Evolutionary conservation across 208 protist species (phyloP).

Genomic region (Trypanosoma mega): DNA sequence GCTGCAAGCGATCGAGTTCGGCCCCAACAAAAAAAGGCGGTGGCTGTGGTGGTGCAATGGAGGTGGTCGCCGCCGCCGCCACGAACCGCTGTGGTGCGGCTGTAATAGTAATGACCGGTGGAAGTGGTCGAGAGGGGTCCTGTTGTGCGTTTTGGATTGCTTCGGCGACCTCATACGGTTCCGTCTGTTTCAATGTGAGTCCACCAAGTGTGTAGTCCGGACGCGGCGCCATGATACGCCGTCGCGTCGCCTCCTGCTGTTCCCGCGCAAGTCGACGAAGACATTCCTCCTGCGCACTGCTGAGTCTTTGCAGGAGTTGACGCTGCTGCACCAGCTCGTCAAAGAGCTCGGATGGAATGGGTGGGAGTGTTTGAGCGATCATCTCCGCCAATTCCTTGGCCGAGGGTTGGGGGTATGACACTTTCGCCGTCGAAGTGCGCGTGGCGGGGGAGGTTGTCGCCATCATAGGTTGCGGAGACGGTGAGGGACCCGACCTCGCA

Average conservation of each 20-base stretch:
- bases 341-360: conserved; percentile 42
- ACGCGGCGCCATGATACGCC: conserved; percentile 32
- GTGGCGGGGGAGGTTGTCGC: too few species aligned
- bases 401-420: too few species aligned
- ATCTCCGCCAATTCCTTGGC: conserved; percentile 4
- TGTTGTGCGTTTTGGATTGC: conserved; percentile 6
- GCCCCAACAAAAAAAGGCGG: conserved; percentile 35
- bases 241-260: conserved; percentile 31
- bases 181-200: conserved; percentile 7
- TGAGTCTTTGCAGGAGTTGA: conserved; percentile 48
- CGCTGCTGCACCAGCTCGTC: conserved; percentile 54
- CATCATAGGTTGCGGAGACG: too few species aligned
- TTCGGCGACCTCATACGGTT: conserved; percentile 22
- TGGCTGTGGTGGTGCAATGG: not conserved
- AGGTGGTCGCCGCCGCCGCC: not conserved
- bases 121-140: conserved; percentile 25
- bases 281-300: conserved; percentile 39
- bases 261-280: conserved; percentile 25
- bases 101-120: conserved; percentile 44
- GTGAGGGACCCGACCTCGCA: not conserved
- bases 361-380: conserved; percentile 12
- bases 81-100: conserved; percentile 23
- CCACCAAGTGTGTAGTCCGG: conserved; percentile 14
- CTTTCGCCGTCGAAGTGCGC: too few species aligned
- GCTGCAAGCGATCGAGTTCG: conserved; percentile 52